Evolutionary conservation across 139 green algal genomes (phyloP).

Genomic region (Volvox reticuliferus): DNA sequence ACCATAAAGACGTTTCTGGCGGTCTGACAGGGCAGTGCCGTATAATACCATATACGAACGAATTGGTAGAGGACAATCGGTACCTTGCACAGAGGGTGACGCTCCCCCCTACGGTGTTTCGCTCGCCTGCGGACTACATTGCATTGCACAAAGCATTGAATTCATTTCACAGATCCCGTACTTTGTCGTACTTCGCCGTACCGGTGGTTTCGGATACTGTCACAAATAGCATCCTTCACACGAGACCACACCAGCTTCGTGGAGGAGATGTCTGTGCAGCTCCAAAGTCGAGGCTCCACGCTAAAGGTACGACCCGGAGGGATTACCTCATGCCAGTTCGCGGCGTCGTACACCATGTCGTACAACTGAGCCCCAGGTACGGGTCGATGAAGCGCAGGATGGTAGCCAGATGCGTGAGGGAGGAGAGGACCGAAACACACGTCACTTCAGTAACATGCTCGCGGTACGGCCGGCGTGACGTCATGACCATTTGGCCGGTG

Average conservation of each 20-base stretch:
- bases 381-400: not conserved
- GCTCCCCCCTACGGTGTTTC: too few relatives aligned
- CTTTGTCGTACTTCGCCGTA: not conserved
- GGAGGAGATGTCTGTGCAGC: conserved; percentile 72
- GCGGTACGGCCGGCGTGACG: too few relatives aligned
- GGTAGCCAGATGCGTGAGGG: not conserved
- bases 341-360: conserved; percentile 65
- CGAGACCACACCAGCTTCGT: conserved; percentile 66
- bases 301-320: conserved; percentile 62
- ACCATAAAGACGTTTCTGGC: not conserved
- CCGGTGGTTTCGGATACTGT: conserved; percentile 73
- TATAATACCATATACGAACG: not conserved
- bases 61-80: too few relatives aligned
- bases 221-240: conserved; percentile 90
- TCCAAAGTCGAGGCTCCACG: conserved; percentile 75
- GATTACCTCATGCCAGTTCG: conserved; percentile 72
- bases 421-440: not conserved
- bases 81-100: too few relatives aligned
- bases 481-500: not conserved
- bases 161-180: too few relatives aligned
- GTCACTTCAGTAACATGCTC: not conserved
- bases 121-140: too few relatives aligned
- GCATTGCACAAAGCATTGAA: too few relatives aligned
- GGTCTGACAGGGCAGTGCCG: not conserved
- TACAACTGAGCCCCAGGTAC: conserved; percentile 66